Conservation (phyloP, 1,139 yeast species). For the Pichia sp. region DNA sequence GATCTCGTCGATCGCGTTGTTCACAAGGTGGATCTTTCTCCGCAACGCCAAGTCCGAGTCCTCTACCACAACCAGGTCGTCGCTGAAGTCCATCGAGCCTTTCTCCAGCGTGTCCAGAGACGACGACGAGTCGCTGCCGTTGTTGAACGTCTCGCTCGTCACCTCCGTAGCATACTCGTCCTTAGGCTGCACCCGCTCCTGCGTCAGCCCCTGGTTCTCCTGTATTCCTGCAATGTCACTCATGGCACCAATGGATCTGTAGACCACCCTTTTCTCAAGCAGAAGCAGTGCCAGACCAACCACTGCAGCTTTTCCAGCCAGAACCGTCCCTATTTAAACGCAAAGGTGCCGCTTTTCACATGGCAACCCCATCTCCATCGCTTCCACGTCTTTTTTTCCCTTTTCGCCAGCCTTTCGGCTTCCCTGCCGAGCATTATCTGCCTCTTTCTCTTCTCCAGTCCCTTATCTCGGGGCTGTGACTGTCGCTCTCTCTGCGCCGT, state of each 20-base stretch:
- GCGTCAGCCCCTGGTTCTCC: neutral
- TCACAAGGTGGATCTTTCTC: conserved; percentile 32
- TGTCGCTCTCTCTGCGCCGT: no score
- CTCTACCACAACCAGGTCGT: conserved; percentile 16
- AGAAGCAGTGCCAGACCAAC: neutral
- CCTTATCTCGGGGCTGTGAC: no score
- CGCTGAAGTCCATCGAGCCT: neutral
- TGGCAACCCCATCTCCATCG: no score
- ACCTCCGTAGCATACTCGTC: neutral
- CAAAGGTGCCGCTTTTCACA: no score
- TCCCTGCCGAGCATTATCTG: no score
- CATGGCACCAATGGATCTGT: neutral
- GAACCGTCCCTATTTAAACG: no score
- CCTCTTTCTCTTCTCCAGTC: no score
- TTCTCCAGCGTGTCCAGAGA: neutral
- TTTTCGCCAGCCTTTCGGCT: no score
- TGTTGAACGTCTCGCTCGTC: neutral
- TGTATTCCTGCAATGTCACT: neutral
- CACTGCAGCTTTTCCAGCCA: neutral
- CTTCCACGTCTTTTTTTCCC: no score
- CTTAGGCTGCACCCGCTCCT: neutral
- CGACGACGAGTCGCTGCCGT: neutral
- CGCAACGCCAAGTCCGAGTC: conserved; percentile 23
- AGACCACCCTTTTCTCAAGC: neutral
- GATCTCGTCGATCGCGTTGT: conserved; percentile 48